phyloP scores from a whole-genome alignment of 2,329 filamentous ascomycete species.

The Phialophora expanda region DNA sequence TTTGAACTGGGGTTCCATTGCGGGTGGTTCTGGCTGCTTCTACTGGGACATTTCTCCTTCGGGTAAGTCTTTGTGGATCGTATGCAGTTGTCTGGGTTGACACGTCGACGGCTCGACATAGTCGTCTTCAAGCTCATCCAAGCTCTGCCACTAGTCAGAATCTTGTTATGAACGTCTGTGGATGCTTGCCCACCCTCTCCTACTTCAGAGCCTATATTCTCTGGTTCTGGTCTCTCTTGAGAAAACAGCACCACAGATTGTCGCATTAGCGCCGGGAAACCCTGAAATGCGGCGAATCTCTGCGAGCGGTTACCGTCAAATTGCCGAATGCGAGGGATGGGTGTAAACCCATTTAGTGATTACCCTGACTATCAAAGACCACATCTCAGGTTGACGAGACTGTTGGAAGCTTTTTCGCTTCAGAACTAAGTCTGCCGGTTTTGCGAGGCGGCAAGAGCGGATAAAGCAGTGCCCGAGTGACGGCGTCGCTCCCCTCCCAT shows the following conservation, averaged over 20 bases:
- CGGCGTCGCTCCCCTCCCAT: background rate
- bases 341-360: background rate
- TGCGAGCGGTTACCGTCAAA: background rate
- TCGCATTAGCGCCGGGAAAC: background rate
- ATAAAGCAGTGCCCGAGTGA: background rate
- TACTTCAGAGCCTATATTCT: background rate
- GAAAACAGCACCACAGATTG: background rate
- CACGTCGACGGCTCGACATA: background rate
- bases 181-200: background rate
- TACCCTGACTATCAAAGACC: background rate
- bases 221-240: background rate
- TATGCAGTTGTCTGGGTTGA: background rate
- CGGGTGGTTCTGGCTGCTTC: background rate
- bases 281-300: background rate
- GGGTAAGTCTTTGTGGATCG: background rate
- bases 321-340: background rate
- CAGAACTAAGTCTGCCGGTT: background rate
- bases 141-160: background rate
- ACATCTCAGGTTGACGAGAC: background rate
- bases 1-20: background rate
- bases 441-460: background rate
- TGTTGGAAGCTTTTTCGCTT: background rate
- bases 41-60: background rate
- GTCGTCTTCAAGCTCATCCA: background rate
- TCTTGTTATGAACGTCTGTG: background rate